A percentile compares a stretch with the other conserved stretches of the same genome.
Evolutionary conservation across 2,329 filamentous ascomycete genomes (phyloP).

Genomic region (Verticillium nubilum): DNA sequence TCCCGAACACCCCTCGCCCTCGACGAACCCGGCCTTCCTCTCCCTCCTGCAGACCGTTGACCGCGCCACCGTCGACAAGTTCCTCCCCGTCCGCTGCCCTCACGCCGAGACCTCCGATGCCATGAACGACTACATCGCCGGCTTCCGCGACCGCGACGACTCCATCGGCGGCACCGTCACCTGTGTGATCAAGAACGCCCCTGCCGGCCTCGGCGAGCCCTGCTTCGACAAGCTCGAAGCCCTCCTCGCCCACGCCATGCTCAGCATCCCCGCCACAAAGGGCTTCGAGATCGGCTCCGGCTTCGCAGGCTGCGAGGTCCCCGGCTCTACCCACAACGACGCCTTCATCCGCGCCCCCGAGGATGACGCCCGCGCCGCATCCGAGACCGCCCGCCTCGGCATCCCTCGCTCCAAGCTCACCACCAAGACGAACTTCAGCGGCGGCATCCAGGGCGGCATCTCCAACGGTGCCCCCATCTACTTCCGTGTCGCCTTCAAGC

Average conservation of each 20-base stretch:
- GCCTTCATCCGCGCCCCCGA: slow-evolving; percentile 61
- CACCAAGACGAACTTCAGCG: slow-evolving; percentile 91
- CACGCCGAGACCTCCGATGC: slow-evolving; percentile 54
- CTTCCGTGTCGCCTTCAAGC: slow-evolving; percentile 94
- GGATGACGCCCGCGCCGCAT: slow-evolving; percentile 25
- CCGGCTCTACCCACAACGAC: slow-evolving; percentile 90
- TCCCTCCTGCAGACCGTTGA: slow-evolving; percentile 66
- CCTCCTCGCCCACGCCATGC: slow-evolving; percentile 84
- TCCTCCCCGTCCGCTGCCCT: slow-evolving; percentile 84
- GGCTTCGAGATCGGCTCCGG: slow-evolving; percentile 94
- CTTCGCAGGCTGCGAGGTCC: slow-evolving; percentile 79
- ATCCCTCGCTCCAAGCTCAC: slow-evolving; percentile 58
- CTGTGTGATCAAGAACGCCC: slow-evolving; percentile 83
- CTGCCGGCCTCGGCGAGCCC: slow-evolving; percentile 84
- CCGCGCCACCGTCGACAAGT: slow-evolving; percentile 72
- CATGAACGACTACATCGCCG: slow-evolving; percentile 77
- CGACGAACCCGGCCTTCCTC: slow-evolving; percentile 75
- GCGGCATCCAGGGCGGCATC: slow-evolving; percentile 93
- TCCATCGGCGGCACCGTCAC: slow-evolving; percentile 94
- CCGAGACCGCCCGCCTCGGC: slow-evolving; percentile 36
- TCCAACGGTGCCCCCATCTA: slow-evolving; percentile 90
- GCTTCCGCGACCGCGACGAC: slow-evolving; percentile 73
- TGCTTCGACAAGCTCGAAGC: slow-evolving; percentile 96
- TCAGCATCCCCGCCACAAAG: slow-evolving; percentile 91
- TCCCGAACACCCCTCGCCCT: slow-evolving; percentile 58